These are phyloP conservation scores for Fusarium hainanense DNA, from an alignment of 2,329 filamentous ascomycete genomes.

Conservation along the genomic window DNA sequence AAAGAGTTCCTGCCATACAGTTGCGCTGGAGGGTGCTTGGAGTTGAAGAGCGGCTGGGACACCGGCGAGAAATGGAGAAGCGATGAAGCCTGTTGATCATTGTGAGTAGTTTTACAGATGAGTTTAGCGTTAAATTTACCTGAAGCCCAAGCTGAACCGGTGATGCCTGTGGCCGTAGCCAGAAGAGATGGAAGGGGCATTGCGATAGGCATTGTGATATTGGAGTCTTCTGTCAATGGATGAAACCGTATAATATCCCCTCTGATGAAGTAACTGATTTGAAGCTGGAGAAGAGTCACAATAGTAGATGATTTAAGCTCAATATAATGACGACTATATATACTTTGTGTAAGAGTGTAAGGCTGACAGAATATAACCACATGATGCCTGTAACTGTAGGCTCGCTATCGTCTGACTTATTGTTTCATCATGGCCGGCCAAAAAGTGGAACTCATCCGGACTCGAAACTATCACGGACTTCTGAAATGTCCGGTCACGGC, in stretches of 20 bases:
- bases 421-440: neutral
- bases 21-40: conserved; percentile 46
- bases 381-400: accelerated
- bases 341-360: neutral
- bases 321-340: conserved; percentile 2
- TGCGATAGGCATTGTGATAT: conserved; percentile 26
- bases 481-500: conserved; percentile 34
- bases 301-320: neutral
- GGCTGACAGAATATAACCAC: neutral
- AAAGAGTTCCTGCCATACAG: conserved; percentile 54
- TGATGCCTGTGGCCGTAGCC: conserved; percentile 53
- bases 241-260: too few species aligned
- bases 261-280: neutral
- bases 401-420: neutral
- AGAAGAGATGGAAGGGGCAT: conserved; percentile 47
- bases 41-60: conserved; percentile 47
- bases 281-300: neutral
- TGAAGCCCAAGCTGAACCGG: conserved; percentile 53
- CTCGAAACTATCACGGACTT: conserved; percentile 39
- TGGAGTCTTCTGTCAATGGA: neutral
- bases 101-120: neutral
- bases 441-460: conserved; percentile 33
- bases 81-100: conserved; percentile 49
- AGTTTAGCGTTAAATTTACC: conserved; percentile 39
- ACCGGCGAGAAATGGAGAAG: conserved; percentile 51